These are phyloP conservation scores for Solanum appendiculatum DNA, from an alignment of 257 asterid genomes.

Conservation along the genomic window DNA sequence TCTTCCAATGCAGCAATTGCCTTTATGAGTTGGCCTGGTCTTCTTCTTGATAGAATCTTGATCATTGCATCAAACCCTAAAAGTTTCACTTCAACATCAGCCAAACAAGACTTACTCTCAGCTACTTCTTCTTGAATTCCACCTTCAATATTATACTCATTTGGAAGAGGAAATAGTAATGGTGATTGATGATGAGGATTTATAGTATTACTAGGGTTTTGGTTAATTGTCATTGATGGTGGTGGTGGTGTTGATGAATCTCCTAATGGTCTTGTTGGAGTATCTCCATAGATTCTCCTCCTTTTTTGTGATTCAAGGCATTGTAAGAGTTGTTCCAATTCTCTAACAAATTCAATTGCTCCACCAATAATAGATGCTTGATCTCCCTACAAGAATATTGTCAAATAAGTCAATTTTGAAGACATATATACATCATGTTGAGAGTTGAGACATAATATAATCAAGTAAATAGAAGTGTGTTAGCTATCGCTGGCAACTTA, in stretches of 20 bases:
- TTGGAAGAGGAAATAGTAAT: constrained; percentile 26
- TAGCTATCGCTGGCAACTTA: background rate
- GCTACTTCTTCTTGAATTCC: constrained; percentile 58
- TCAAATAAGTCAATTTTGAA: background rate
- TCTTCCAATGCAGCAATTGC: constrained; percentile 86
- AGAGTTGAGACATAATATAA: background rate
- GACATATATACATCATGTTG: background rate
- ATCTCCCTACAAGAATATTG: constrained; percentile 50
- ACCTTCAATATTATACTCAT: constrained; percentile 21
- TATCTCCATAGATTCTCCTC: constrained; percentile 66
- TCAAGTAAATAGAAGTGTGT: background rate
- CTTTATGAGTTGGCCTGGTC: constrained; percentile 64
- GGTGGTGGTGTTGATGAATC: constrained; percentile 27
- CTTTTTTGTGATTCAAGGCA: constrained; percentile 95
- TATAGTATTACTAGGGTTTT: background rate
- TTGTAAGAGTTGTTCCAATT: constrained; percentile 82
- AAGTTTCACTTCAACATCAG: constrained; percentile 84
- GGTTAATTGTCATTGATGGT: constrained; percentile 6
- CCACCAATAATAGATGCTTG: constrained; percentile 98
- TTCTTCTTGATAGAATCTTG: constrained; percentile 71
- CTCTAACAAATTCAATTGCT: constrained; percentile 92
- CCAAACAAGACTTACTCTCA: constrained; percentile 79
- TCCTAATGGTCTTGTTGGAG: constrained; percentile 7
- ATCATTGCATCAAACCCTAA: constrained; percentile 79
- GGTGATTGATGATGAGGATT: constrained; percentile 21